A percentile compares a stretch with the other conserved stretches of the same genome.
These are phyloP conservation scores for Medicago lupulina DNA, from an alignment of 306 rosid genomes.

Conservation along the genomic window DNA sequence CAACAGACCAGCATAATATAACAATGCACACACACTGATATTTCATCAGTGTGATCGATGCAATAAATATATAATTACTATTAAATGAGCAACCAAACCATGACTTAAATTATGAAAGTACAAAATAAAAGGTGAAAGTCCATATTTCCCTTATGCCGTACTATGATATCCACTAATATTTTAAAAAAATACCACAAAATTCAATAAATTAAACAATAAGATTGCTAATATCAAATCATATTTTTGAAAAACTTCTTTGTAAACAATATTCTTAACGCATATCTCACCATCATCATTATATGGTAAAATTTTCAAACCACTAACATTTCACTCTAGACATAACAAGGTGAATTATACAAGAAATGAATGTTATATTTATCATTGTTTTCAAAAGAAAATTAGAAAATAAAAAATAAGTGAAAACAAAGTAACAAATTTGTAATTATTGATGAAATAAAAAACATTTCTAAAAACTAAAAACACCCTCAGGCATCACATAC, in stretches of 20 bases:
- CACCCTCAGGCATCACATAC: slow-evolving; percentile 1
- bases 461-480: slow-evolving; percentile 1
- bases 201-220: background rate
- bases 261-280: background rate
- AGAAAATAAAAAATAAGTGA: background rate
- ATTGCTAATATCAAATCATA: background rate
- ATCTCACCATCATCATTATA: background rate
- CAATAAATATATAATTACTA: background rate
- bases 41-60: background rate
- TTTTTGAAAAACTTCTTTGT: background rate
- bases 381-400: background rate
- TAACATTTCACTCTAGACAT: background rate
- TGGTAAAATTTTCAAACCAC: background rate
- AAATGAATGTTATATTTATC: slow-evolving; percentile 11
- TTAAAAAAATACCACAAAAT: background rate
- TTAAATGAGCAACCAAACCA: background rate
- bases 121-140: too few species aligned
- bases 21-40: background rate
- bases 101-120: too few species aligned
- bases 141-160: too few species aligned
- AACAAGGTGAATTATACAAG: too few species aligned
- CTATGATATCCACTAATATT: background rate
- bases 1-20: background rate
- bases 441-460: slow-evolving; percentile 15
- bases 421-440: slow-evolving; percentile 9